phyloP scores from a whole-genome alignment of 1,284 basidiomycete species.

The Phylloboletellus chloephorus region DNA sequence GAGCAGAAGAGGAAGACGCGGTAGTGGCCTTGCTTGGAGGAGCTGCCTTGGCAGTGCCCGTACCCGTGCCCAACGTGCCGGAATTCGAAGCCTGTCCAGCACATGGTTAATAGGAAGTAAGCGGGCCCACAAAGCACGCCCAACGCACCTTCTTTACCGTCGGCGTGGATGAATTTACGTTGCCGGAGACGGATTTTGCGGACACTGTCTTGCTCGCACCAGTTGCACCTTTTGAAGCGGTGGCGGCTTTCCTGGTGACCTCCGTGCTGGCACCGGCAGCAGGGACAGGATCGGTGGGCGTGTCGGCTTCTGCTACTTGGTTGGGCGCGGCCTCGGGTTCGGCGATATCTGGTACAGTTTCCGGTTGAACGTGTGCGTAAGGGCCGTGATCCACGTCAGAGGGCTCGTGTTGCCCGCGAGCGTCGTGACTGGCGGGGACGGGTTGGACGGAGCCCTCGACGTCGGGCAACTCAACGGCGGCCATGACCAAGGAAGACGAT shows the following conservation, averaged over 20 bases:
- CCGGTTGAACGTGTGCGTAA: conserved; percentile 24
- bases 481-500: conserved; percentile 38
- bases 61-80: conserved; percentile 60
- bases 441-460: conserved; percentile 19
- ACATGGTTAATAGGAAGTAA: conserved; percentile 27
- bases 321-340: conserved; percentile 17
- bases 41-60: conserved; percentile 49
- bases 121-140: conserved; percentile 20
- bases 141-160: conserved; percentile 60
- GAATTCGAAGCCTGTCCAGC: conserved; percentile 54
- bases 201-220: conserved; percentile 35
- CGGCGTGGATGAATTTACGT: conserved; percentile 42
- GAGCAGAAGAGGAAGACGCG: conserved; percentile 32
- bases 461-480: conserved; percentile 37
- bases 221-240: conserved; percentile 29
- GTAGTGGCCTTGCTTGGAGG: conserved; percentile 40
- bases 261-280: conserved; percentile 19
- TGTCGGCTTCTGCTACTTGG: conserved; percentile 17
- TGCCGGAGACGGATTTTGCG: conserved; percentile 21
- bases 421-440: conserved; percentile 24
- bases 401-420: conserved; percentile 52
- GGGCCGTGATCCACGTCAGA: conserved; percentile 35
- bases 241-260: conserved; percentile 20
- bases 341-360: conserved; percentile 22
- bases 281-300: conserved; percentile 13